Base-by-base conservation (phyloP, 2,329 filamentous ascomycete species). In the Fusarium mexicanum region DNA sequence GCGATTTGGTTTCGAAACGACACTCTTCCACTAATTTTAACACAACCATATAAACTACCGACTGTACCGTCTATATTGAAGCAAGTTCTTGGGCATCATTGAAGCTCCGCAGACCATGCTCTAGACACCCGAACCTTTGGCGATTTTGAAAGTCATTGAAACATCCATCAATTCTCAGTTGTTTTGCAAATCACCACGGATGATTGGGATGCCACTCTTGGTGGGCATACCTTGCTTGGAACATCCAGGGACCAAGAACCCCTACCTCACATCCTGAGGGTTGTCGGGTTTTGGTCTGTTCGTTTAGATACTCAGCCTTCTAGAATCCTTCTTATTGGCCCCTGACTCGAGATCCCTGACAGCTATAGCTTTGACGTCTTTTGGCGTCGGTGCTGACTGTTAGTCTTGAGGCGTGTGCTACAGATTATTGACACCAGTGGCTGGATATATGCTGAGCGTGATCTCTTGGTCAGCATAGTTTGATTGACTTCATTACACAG, bases 261-360 rank as follows among this genome's bases (percentile, higher is more conserved):
- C 71, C 71, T 73, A 61, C 67, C 62, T 64, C 62, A 53, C 33
- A 61, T 63, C 43, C 54, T 47, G 51, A 41, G 48, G 53, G 69
- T 67, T 48, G 64, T 47, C 50, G 26, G 51, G 53, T 40, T 40
- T 51, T 51, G 54, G 35, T 29, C 61, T 64, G 64, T 61, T 69
- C 63, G 65, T 66, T 67, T 67, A 40, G 43, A 65, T 51, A 46
- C 64, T 77, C 63, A 69, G 65, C 75, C 76, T 78, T 78, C 76
- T 78, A 75, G 76, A 78, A 78, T 73, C 76, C 73, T 78, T 78
- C 74, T 67, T 41, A 50, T 48, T 63, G 48, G 44, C 35, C 69
- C 68, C 64, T 59, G 59, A 63, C 68, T 69, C 57, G 61, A 48
- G 38, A 61, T 74, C 74, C 71, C 55, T 77, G 74, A 63, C 46